Base-by-base conservation (phyloP, 352 stramenopile species). In the Blastocystis sp. region DNA sequence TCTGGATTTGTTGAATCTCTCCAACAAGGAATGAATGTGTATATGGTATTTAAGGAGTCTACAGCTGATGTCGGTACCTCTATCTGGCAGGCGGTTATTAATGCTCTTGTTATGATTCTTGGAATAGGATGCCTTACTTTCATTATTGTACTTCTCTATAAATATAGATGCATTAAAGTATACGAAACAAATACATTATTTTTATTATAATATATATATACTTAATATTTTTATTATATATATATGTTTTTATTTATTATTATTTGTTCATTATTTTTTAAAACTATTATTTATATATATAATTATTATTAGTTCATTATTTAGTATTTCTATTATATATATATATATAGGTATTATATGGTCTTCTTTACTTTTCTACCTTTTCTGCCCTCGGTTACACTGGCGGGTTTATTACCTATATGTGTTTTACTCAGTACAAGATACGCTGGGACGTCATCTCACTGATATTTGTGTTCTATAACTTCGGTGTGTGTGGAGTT, bases 401-500 rank as follows among this genome's bases (percentile, higher is more conserved):
- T 1, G 78, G 77, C 25, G 68, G 70, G 35, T 81, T 81, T 43
- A 68, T 86, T 18, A 69, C 76, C n/a, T 68, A 81, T 13, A 73
- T 80, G 40, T 67, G 80, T 1, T 59, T 84, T 34, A 72, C 65
- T 13, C 45, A 68, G 6, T 71, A 67, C 13, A 46, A 74, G 11
- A 56, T 79, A 11, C 42, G 74, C 23, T 55, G 82, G 13, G 56
- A 81, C 42, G 36, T 82, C 24, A 75, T 86, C 55, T 58, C 66
- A 16, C 67, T 78, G 36, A 75, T 54, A 41, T 30, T 88, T 58
- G 58, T 73, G 65, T 86, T 86, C 71, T 84, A 81, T 71, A 88
- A 86, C 65, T 84, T 87, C 46, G 78, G 75, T 0, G 68, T 86
- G 23, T 77, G 84, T 6, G 78, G 77, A 1, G 73, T 84, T 13